These are phyloP conservation scores for Neonectria punicea DNA, from an alignment of 2,329 filamentous ascomycete genomes.

Conservation along the genomic window DNA sequence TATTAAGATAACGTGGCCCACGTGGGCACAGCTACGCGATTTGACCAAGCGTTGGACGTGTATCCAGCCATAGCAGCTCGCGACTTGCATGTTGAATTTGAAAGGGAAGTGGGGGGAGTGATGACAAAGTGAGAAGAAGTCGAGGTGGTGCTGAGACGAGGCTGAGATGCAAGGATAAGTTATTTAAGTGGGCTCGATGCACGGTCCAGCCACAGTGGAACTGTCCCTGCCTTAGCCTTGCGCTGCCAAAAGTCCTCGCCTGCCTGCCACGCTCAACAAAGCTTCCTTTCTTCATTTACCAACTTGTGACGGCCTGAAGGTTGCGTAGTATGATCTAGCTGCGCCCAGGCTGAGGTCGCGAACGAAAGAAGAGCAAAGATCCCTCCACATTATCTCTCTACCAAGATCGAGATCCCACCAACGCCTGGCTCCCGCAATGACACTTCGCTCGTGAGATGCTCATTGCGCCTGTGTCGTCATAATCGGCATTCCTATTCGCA, in stretches of 20 bases:
- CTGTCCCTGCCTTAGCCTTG: background rate
- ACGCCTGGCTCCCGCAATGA: constrained; percentile 25
- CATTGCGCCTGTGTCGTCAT: constrained; percentile 27
- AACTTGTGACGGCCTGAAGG: background rate
- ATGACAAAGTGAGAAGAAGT: background rate
- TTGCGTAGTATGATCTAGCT: constrained; percentile 1
- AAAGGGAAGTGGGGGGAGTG: too few relatives aligned
- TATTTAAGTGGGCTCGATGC: background rate
- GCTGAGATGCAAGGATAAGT: constrained; percentile 4
- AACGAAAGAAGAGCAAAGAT: background rate
- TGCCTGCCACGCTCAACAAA: background rate
- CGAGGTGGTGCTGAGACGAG: constrained; percentile 6
- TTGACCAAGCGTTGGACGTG: background rate
- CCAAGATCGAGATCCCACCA: background rate
- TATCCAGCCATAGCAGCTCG: background rate
- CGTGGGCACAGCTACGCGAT: background rate
- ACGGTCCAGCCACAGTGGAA: constrained; percentile 4
- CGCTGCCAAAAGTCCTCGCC: background rate
- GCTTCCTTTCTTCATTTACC: background rate
- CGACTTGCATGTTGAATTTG: too few relatives aligned
- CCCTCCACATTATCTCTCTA: background rate
- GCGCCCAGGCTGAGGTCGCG: background rate
- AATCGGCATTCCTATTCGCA: constrained; percentile 24
- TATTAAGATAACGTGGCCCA: background rate
- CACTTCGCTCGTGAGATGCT: constrained; percentile 29